Evolutionary conservation across 139 green algal genomes (phyloP).

Genomic region (Nannochloris sp.): DNA sequence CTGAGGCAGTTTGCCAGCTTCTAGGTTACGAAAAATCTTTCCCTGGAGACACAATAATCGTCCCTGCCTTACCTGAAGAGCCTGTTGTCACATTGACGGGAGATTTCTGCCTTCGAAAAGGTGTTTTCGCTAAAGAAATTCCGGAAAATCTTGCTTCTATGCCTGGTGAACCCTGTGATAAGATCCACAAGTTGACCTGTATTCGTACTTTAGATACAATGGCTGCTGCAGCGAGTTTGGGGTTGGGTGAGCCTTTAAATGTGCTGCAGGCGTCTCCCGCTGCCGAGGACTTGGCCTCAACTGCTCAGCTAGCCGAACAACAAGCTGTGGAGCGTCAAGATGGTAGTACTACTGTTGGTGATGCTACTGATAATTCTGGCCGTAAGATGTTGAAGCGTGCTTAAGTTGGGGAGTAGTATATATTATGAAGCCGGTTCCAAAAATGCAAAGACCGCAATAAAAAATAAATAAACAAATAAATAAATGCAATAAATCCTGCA

Average conservation of each 20-base stretch:
- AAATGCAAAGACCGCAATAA: neutral
- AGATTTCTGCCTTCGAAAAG: neutral
- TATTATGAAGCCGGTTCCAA: neutral
- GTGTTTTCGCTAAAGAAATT: neutral
- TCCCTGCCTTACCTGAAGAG: neutral
- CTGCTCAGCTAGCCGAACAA: neutral
- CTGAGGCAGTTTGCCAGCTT: neutral
- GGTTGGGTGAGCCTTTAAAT: neutral
- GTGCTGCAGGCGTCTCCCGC: neutral
- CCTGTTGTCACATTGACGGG: neutral
- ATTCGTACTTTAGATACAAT: neutral
- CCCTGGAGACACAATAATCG: neutral
- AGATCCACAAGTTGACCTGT: neutral
- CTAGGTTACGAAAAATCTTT: neutral
- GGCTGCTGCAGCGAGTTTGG: neutral
- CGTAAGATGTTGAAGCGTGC: too few relatives aligned
- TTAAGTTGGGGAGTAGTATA: too few relatives aligned
- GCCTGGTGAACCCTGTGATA: conserved; percentile 2
- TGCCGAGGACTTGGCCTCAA: neutral
- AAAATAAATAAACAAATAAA: neutral
- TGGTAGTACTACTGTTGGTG: too few relatives aligned
- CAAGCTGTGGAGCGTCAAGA: too few relatives aligned
- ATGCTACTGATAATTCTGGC: too few relatives aligned
- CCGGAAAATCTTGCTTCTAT: neutral
- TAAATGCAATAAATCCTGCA: neutral